Evolutionary conservation across 192 early-diverging fungal species (phyloP).

Genomic region (Backusella australiensis): DNA sequence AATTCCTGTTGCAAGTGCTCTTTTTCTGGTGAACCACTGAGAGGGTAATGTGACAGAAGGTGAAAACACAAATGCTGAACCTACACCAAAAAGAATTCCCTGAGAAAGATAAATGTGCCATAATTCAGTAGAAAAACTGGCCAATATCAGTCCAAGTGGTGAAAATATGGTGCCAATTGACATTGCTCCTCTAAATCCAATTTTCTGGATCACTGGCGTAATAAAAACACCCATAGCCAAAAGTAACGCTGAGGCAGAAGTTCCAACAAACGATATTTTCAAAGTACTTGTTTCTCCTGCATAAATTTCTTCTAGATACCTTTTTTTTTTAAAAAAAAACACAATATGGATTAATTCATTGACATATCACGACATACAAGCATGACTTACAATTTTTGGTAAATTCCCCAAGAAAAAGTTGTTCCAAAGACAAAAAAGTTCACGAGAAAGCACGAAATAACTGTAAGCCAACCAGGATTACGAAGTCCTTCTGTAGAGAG

Average conservation of each 20-base stretch:
- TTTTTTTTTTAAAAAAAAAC: not conserved
- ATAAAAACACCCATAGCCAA: slow-evolving; percentile 26
- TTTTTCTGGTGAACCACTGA: slow-evolving; percentile 58
- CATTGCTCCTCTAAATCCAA: slow-evolving; percentile 35
- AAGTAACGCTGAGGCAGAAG: slow-evolving; percentile 23
- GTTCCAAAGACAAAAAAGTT: slow-evolving; percentile 35
- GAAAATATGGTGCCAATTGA: slow-evolving; percentile 31
- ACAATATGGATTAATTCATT: not conserved
- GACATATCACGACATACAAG: not conserved
- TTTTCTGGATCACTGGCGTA: slow-evolving; percentile 26
- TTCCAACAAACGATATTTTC: slow-evolving; percentile 35
- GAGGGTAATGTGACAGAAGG: slow-evolving; percentile 58
- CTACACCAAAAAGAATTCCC: slow-evolving; percentile 63
- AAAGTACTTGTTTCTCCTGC: slow-evolving; percentile 25
- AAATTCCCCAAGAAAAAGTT: slow-evolving; percentile 30
- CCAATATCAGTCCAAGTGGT: slow-evolving; percentile 55
- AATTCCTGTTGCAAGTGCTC: slow-evolving; percentile 62
- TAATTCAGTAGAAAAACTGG: slow-evolving; percentile 57
- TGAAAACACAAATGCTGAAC: slow-evolving; percentile 53
- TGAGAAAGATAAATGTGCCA: slow-evolving; percentile 70
- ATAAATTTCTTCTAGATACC: slow-evolving; percentile 27
- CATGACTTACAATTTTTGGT: slow-evolving; percentile 25
- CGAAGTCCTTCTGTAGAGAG: slow-evolving; percentile 2
- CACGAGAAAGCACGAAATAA: slow-evolving; percentile 32
- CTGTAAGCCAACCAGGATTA: slow-evolving; percentile 33